These are phyloP conservation scores for Eucalyptus tenuipes DNA, from an alignment of 345 rosid species.

Conservation along the genomic window DNA sequence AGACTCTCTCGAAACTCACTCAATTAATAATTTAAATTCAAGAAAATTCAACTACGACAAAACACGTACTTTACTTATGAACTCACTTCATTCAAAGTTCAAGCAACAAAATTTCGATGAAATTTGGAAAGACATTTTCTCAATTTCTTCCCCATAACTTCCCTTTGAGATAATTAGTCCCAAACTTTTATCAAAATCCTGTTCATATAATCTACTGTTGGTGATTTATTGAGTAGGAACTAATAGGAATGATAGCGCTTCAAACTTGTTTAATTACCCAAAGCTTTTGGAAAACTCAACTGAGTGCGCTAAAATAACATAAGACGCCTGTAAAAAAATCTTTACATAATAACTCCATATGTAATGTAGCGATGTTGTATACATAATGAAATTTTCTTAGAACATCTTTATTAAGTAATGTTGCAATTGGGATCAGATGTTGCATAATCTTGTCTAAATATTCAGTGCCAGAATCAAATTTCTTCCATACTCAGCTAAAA, in stretches of 20 bases:
- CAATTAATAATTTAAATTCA: not conserved
- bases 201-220: not conserved
- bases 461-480: not conserved
- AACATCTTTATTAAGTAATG: not conserved
- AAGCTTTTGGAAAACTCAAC: not conserved
- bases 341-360: not conserved
- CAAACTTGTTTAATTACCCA: not conserved
- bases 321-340: not conserved
- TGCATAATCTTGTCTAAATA: not conserved
- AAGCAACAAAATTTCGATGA: not conserved
- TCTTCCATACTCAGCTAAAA: not conserved
- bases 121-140: not conserved
- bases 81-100: not conserved
- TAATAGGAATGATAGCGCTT: not conserved
- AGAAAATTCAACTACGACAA: not conserved
- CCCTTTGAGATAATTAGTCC: not conserved
- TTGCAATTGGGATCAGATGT: not conserved
- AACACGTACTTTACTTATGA: not conserved
- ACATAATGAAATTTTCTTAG: not conserved
- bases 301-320: not conserved
- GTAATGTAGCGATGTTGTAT: not conserved
- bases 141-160: not conserved
- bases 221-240: not conserved
- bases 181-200: not conserved
- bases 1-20: not conserved